Evolutionary conservation across 228 moss, liverwort and hornwort genomes (phyloP), one percentile per base, ranked within the genome.

Genomic region (Sphagnum fallax): DNA sequence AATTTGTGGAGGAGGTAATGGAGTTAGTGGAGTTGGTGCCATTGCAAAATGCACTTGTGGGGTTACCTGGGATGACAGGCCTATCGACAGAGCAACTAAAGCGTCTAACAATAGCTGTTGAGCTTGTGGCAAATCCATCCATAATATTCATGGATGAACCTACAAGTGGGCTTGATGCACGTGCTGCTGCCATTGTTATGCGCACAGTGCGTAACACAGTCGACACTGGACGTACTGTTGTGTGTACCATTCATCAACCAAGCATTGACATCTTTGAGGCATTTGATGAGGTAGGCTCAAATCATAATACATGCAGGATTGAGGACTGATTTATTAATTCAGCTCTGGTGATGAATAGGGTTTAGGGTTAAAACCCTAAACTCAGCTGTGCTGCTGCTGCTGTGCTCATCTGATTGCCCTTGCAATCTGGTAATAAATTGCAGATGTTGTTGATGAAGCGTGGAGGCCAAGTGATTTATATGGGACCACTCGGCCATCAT

Each of bases 91-190:
- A 87, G 68, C 80, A 87, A 53, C 71, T 82, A 4, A 87, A 87
- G 48, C 63, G 86, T 47, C 15, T 87, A 59, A 87, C 86, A 4
- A 87, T 87, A 49, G 86, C 86, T 0, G 86, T 87, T 62, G 86
- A 87, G 49, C 81, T 87, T 4, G 86, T 87, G 48, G 83, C 86
- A 47, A 87, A 87, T 51, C 86, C 86, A 50, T 83, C 86, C 65
- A 87, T 87, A 2, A 80, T 87, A 62, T 87, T 87, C 60, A 87
- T 87, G 86, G 86, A 87, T 61, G 86, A 87, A 78, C 86, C 86
- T 47, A 83, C 86, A 0, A 87, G 83, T 73, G 86, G 86, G 49
- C 68, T 87, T 7, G 86, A 87, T 16, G 86, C 86, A 10, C 83
- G 86, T 4, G 86, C 86, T 6, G 86, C 86, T 51, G 86, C 86